Evolutionary conservation across 108 stramenopile species (phyloP).

Genomic region (Stephanodiscus triporus): DNA sequence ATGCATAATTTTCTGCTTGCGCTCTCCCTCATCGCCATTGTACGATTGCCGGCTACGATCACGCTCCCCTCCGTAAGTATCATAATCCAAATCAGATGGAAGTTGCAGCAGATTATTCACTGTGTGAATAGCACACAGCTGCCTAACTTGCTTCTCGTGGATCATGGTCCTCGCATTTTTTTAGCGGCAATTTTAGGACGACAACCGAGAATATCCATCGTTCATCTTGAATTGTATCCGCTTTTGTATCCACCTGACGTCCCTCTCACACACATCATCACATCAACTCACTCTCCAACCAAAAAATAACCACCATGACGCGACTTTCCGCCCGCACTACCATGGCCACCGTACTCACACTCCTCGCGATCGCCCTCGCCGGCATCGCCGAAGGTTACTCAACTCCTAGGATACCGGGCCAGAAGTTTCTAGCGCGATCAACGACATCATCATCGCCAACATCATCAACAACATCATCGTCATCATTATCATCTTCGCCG

Average conservation of each 20-base stretch:
- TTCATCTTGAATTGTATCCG: no score
- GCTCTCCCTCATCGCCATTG: not conserved
- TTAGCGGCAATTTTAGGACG: no score
- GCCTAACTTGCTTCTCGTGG: constrained; percentile 52
- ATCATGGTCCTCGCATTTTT: constrained; percentile 20
- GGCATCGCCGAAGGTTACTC: constrained; percentile 18
- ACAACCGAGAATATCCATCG: no score
- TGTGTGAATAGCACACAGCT: constrained; percentile 50
- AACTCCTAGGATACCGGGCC: not conserved
- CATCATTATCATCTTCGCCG: not conserved
- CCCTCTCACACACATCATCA: no score
- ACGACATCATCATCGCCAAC: constrained; percentile 8
- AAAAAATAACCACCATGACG: constrained; percentile 19
- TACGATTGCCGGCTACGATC: not conserved
- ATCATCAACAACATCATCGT: not conserved
- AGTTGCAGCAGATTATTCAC: constrained; percentile 54
- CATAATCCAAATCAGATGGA: constrained; percentile 14
- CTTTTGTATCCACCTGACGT: no score
- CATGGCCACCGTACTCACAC: constrained; percentile 6
- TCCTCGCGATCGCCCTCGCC: constrained; percentile 20
- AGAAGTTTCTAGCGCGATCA: not conserved
- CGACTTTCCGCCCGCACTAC: not conserved
- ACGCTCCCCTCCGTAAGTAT: not conserved
- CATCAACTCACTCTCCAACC: not conserved
- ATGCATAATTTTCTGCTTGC: not conserved